Evolutionary conservation across 768 basidiomycete genomes (phyloP), one percentile per base, ranked within the genome.

Genomic region (Amanita muscaria): DNA sequence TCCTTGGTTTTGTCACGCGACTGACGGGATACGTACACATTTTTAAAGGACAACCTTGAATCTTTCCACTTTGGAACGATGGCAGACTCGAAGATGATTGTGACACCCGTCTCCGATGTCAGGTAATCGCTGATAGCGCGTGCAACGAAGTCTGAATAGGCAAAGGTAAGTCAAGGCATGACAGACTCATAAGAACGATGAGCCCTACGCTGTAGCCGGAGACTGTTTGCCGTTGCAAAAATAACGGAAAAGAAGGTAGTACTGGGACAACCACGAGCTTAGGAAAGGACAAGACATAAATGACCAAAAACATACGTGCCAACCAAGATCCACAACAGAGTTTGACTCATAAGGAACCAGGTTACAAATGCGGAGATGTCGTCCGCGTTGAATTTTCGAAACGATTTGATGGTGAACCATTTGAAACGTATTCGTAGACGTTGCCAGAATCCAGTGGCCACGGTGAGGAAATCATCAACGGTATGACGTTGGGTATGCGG

Each of bases 51-150:
- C 43, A 99, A 83, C 11, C 85, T 83, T 8, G 91, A 93, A 55
- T 93, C 89, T 50, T 90, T 88, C 91, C 93, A 96, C 60, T 90
- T 92, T 2, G 96, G 94, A 8, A 98, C 93, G 54, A 98, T 93
- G 23, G 96, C 96, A 4, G 88, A 91, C 63, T 99, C 96, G 60
- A 97, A 97, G 42, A 94, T 87, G 53, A 99, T 82, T 11, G 82
- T 92, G 32, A 94, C 80, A 2, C 96, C 96, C 0, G 93, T 96
- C 59, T 92, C 87, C 1, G 83, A 72, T 4, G 96, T 98, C 46
- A 99, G 67, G 59, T 98, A 93, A 61, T 91, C 83, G 50, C 92
- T 94, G 38, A 98, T 83, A 5, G 78, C 80, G 25, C 80, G 76
- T 8, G 94, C 96, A 27, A 98, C 74, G 55, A 82, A 86, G 56